Evolutionary conservation across 2,329 filamentous ascomycete species (phyloP).

Genomic region (Dothidotthia symphoricarpi): DNA sequence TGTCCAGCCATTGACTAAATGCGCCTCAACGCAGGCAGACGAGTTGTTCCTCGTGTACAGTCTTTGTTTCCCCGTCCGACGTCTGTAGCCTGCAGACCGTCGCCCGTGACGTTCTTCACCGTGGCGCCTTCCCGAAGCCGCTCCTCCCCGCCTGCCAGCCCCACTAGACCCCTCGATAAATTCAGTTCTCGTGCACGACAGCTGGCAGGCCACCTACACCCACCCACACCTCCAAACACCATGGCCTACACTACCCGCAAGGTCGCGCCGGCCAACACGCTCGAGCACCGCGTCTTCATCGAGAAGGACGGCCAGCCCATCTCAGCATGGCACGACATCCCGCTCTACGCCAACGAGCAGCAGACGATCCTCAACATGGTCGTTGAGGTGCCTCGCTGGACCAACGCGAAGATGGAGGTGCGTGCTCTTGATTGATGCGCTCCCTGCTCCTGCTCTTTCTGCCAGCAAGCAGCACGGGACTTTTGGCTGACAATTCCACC

Average conservation of each 20-base stretch:
- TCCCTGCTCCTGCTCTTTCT: neutral
- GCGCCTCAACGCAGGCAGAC: conserved; percentile 27
- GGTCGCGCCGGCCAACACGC: conserved; percentile 83
- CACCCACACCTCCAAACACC: conserved; percentile 24
- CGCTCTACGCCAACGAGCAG: conserved; percentile 94
- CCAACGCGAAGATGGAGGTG: conserved; percentile 99
- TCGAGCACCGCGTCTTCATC: conserved; percentile 96
- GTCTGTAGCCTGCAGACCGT: conserved; percentile 37
- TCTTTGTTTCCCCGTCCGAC: conserved; percentile 21
- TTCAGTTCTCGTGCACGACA: conserved; percentile 42
- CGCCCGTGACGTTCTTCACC: conserved; percentile 40
- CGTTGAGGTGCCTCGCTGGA: conserved; percentile 99
- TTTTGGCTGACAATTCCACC: conserved; percentile 25
- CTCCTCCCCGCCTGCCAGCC: conserved; percentile 34
- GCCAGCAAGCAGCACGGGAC: neutral
- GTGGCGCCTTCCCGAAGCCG: conserved; percentile 41
- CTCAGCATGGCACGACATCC: conserved; percentile 98
- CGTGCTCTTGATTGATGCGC: conserved; percentile 38
- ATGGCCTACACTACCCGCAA: conserved; percentile 80
- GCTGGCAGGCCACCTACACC: conserved; percentile 42
- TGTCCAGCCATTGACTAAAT: conserved; percentile 18
- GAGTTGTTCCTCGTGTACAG: conserved; percentile 14
- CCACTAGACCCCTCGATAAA: conserved; percentile 43
- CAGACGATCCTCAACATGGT: conserved; percentile 98
- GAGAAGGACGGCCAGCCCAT: conserved; percentile 94